phyloP scores from a whole-genome alignment of 2,329 filamentous ascomycete species.

The Stemphylium lycopersici region DNA sequence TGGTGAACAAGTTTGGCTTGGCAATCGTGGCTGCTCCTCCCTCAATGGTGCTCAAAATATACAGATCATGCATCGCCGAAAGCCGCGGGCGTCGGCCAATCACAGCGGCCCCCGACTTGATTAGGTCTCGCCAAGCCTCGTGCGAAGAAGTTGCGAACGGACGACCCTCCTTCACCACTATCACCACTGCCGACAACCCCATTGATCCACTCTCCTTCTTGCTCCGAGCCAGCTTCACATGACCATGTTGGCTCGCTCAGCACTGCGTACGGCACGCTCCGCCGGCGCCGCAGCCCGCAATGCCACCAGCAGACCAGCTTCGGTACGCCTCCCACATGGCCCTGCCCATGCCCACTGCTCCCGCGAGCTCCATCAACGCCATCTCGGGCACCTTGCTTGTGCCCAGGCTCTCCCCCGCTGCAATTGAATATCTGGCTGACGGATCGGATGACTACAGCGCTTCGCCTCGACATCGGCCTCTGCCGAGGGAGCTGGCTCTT shows the following conservation, averaged over 20 bases:
- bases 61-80: constrained; percentile 11
- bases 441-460: constrained; percentile 52
- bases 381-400: constrained; percentile 22
- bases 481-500: constrained; percentile 73
- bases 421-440: constrained; percentile 43
- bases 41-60: background rate
- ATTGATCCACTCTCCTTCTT: constrained; percentile 43
- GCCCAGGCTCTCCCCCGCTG: constrained; percentile 20
- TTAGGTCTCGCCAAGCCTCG: constrained; percentile 22
- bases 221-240: constrained; percentile 48
- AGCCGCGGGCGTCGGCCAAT: constrained; percentile 24
- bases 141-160: constrained; percentile 23
- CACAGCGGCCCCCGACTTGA: constrained; percentile 18
- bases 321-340: constrained; percentile 51
- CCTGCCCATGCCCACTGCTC: constrained; percentile 32
- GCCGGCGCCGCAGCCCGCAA: constrained; percentile 80
- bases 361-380: constrained; percentile 34
- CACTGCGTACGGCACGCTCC: constrained; percentile 85
- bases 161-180: constrained; percentile 33
- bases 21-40: background rate
- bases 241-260: constrained; percentile 93
- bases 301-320: constrained; percentile 54
- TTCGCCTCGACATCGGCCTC: constrained; percentile 73
- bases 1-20: too few species aligned
- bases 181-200: constrained; percentile 38